Evolutionary conservation across 2,329 filamentous ascomycete genomes (phyloP), one percentile per base, ranked within the genome.

Genomic region (Seiridium cupressi): DNA sequence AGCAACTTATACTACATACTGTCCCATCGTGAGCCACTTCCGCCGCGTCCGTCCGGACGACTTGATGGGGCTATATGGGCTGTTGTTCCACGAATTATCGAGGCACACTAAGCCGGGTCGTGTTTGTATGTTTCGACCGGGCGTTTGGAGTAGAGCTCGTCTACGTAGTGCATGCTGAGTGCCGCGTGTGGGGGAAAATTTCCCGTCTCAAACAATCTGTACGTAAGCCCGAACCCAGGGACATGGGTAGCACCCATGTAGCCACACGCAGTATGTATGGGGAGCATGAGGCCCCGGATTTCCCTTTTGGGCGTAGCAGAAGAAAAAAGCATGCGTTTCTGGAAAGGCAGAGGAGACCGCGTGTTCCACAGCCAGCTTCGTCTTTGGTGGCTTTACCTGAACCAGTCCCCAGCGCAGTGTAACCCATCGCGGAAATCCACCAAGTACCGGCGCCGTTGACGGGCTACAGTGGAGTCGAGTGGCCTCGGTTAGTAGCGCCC

Each of bases 11-110:
- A 55, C 51, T 44, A 26, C 38, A 13, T 44, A 34, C 34, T 18
- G 26, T 4, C 1, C 32, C 36, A 42, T 55, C 9, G 13, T 49
- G 11, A 3, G 4, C 35, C 8, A 13, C 36, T 44, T 42, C 18
- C 35, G 10, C 35, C 49, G 44, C 10, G 42, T 58, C 55, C 46
- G 10, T 34, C 32, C 55, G 18, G 7, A 11, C 40, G 9, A 31
- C 40, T 46, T 31, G 49, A 48, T 13, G 40, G 55, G 51, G 10
- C 51, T 32, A 46, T 10, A 44, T 31, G 26, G 5, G 18, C 32
- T 13, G 34, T 47, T 58, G n/a, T 58, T 58, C 55, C 55, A 58
- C 55, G 55, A 58, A 58, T 58, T 42, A 48, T 5, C 8, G 54
- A 57, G 44, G n/a, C 44, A 42, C 35, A 35, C n/a, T n/a, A 31